These are phyloP conservation scores for Tieghemostelium lacteum DNA, from an alignment of 78 protist genomes.

Conservation along the genomic window DNA sequence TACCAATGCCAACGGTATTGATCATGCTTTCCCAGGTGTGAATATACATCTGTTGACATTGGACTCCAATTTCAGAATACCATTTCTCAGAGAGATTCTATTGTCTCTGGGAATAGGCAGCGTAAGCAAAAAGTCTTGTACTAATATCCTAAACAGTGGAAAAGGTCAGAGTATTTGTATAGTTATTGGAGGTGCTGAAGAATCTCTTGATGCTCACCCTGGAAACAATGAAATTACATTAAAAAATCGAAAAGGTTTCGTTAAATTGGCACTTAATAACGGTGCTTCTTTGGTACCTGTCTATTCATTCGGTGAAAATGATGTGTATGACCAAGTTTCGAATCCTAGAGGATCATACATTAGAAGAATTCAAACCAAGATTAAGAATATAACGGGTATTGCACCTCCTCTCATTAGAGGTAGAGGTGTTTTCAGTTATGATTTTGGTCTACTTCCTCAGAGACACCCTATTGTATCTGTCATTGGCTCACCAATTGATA, in stretches of 20 bases:
- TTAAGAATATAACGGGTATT: constrained; percentile 55
- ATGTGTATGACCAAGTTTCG: constrained; percentile 67
- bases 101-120: constrained; percentile 73
- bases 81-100: constrained; percentile 66
- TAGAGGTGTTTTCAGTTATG: constrained; percentile 77
- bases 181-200: constrained; percentile 82
- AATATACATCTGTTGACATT: constrained; percentile 69
- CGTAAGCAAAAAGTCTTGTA: constrained; percentile 40
- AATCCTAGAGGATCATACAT: constrained; percentile 70
- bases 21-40: constrained; percentile 43
- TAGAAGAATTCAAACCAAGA: constrained; percentile 56
- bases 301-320: constrained; percentile 82
- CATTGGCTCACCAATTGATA: constrained; percentile 54
- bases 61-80: constrained; percentile 73
- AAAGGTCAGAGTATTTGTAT: constrained; percentile 46
- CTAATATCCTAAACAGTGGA: constrained; percentile 39
- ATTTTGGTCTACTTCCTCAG: constrained; percentile 67
- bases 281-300: constrained; percentile 79
- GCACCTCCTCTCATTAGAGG: constrained; percentile 81
- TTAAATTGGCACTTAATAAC: constrained; percentile 62
- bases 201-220: constrained; percentile 77
- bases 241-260: constrained; percentile 75
- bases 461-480: constrained; percentile 49
- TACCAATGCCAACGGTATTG: constrained; percentile 71
- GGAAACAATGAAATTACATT: constrained; percentile 49